Percentiles rank a stretch among this genome's conserved stretches.
Evolutionary conservation across 2,329 filamentous ascomycete species (phyloP).

Genomic region (Reticulascus tulasneorum): DNA sequence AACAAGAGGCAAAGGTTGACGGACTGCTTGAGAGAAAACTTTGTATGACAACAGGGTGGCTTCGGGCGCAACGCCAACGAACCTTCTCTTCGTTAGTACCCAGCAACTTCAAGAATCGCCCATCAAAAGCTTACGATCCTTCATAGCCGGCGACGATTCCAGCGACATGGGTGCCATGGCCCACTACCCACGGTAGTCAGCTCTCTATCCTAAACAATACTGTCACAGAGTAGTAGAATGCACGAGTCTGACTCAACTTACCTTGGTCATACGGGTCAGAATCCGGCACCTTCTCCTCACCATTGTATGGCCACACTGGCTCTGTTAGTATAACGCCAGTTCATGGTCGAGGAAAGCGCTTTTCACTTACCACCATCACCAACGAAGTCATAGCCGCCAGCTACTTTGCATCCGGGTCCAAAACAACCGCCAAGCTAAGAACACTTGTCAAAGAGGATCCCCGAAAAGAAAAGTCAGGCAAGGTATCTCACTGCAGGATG

Average conservation of each 20-base stretch:
- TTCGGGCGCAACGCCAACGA: constrained; percentile 22
- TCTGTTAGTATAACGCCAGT: neutral
- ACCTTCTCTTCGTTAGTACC: neutral
- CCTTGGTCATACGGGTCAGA: constrained; percentile 27
- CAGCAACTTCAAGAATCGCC: no score
- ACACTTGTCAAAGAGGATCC: neutral
- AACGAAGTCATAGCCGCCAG: constrained; percentile 13
- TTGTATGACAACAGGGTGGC: constrained; percentile 24
- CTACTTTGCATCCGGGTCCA: constrained; percentile 11
- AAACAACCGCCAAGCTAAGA: constrained; percentile 11
- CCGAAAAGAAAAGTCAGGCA: neutral
- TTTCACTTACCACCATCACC: constrained; percentile 13
- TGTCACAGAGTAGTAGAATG: constrained; percentile 1
- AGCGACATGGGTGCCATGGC: constrained; percentile 21
- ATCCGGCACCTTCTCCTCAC: constrained; percentile 25
- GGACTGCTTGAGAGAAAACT: constrained; percentile 20
- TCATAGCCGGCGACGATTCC: constrained; percentile 24
- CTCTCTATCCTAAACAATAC: constrained; percentile 1
- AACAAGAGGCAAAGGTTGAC: no score
- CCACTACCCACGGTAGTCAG: constrained; percentile 1
- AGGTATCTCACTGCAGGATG: constrained; percentile 27
- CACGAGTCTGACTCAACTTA: neutral
- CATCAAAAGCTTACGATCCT: constrained; percentile 7
- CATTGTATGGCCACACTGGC: constrained; percentile 14
- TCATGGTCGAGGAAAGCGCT: constrained; percentile 10